Evolutionary conservation across 352 stramenopile genomes (phyloP), one percentile per base, ranked within the genome.

Genomic region (Discostella stelligera): DNA sequence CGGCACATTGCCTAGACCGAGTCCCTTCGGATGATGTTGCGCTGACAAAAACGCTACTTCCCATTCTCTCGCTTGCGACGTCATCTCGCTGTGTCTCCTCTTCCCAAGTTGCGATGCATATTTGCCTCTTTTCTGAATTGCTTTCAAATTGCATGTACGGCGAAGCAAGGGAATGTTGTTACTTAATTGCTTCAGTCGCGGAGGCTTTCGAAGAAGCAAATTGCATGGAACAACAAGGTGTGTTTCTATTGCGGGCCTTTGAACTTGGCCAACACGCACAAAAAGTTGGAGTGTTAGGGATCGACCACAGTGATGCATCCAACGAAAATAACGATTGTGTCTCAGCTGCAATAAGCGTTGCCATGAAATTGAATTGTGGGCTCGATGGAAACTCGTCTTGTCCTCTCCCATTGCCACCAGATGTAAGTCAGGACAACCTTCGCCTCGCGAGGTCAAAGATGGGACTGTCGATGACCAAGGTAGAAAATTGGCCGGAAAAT

Each of bases 101-200:
- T 44, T 1, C 7, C 13, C 37, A 14, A 55, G 37, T 25, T 46
- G 41, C 52, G 16, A 61, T 20, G 25, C 62, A 30, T 18, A 23
- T 77, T 46, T 78, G 75, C 39, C 63, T 84, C 25, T 77, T 74
- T 32, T 65, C 72, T 52, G 77, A 84, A 25, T 65, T 84, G 6
- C 13, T 84, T 13, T 44, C 23, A 3, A 65, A 80, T 16, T 23
- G 41, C 37, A 77, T 84, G 77, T n/a, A 84, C 32, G 64, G 37
- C 21, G 77, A 84, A 56, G 71, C 71, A 20, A 65, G 62, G 6
- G 71, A 80, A 46, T 80, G 62, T 41, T 56, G 32, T 8, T 21
- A 76, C 30, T 58, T 84, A n/a, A 74, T 84, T 18, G 64, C 63
- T 9, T 52, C 61, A n/a, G 71, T 71, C 25, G 71, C 66, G 3